Evolutionary conservation across 2,329 filamentous ascomycete species (phyloP).

Genomic region (Cladorrhinum sp.): DNA sequence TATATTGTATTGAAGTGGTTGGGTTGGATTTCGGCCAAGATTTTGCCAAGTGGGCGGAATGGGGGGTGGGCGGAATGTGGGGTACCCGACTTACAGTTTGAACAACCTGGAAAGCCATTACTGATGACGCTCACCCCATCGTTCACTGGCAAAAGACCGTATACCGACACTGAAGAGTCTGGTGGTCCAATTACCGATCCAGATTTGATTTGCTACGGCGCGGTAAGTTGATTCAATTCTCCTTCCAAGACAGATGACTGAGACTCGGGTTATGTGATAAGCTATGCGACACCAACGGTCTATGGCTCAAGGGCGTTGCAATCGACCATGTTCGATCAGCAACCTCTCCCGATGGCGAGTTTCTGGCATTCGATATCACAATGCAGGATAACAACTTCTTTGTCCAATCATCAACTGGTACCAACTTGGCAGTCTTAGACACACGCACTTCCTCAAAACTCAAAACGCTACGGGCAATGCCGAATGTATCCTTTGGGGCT

Average conservation of each 20-base stretch:
- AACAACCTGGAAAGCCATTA: too few species aligned
- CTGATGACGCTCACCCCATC: too few species aligned
- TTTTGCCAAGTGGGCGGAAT: too few species aligned
- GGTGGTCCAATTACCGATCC: neutral
- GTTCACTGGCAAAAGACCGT: neutral
- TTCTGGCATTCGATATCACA: neutral
- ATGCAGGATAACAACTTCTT: neutral
- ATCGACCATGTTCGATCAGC: neutral
- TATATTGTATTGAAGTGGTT: too few species aligned
- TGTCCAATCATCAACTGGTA: neutral
- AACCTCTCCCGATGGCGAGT: neutral
- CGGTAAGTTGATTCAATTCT: neutral
- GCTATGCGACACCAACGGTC: neutral
- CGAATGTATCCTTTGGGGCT: too few species aligned
- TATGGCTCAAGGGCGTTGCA: neutral
- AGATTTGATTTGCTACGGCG: neutral
- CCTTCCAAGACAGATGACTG: neutral
- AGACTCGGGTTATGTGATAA: neutral
- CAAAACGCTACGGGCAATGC: too few species aligned
- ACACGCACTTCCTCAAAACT: too few species aligned
- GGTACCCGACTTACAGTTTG: too few species aligned
- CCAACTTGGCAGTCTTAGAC: too few species aligned
- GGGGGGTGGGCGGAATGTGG: too few species aligned
- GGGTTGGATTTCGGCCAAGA: too few species aligned
- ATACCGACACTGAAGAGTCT: neutral